These are phyloP conservation scores for Exophiala dermatitidis DNA, from an alignment of 2,329 filamentous ascomycete species.

Conservation along the genomic window DNA sequence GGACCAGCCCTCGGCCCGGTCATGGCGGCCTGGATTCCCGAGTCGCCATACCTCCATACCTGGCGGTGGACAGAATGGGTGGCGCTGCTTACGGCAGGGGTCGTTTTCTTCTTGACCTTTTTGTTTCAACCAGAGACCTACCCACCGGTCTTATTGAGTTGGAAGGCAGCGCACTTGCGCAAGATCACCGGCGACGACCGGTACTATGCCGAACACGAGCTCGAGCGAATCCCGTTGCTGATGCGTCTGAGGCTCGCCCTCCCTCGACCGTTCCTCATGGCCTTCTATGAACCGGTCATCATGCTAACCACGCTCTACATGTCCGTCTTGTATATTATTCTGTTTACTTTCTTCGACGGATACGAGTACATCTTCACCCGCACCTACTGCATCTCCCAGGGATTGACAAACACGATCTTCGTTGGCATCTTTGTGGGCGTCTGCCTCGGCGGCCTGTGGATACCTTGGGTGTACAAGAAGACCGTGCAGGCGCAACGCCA, in stretches of 20 bases:
- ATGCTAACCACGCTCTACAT: constrained; percentile 29
- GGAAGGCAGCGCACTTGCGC: constrained; percentile 40
- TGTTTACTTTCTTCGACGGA: constrained; percentile 40
- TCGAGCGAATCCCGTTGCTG: constrained; percentile 36
- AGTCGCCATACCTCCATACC: constrained; percentile 31
- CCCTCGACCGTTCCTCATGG: constrained; percentile 44
- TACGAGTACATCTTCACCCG: constrained; percentile 46
- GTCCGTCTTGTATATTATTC: constrained; percentile 30
- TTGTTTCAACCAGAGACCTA: constrained; percentile 48
- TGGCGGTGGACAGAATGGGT: constrained; percentile 47
- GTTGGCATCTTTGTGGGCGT: constrained; percentile 42
- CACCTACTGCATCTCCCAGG: constrained; percentile 42
- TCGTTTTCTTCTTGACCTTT: constrained; percentile 32
- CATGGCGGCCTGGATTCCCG: constrained; percentile 40
- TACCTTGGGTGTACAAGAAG: constrained; percentile 43
- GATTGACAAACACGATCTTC: constrained; percentile 44
- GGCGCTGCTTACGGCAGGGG: constrained; percentile 34
- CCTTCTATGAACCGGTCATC: constrained; percentile 39
- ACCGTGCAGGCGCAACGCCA: constrained; percentile 39
- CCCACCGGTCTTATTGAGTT: constrained; percentile 40
- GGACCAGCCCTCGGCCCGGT: constrained; percentile 34
- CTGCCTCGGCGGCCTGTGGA: constrained; percentile 32
- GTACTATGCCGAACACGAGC: constrained; percentile 44
- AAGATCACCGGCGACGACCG: constrained; percentile 39
- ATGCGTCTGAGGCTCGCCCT: constrained; percentile 37